Evolutionary conservation across 352 stramenopile species (phyloP), one percentile per base, ranked within the genome.

Genomic region (Globisporangium mamillatum): DNA sequence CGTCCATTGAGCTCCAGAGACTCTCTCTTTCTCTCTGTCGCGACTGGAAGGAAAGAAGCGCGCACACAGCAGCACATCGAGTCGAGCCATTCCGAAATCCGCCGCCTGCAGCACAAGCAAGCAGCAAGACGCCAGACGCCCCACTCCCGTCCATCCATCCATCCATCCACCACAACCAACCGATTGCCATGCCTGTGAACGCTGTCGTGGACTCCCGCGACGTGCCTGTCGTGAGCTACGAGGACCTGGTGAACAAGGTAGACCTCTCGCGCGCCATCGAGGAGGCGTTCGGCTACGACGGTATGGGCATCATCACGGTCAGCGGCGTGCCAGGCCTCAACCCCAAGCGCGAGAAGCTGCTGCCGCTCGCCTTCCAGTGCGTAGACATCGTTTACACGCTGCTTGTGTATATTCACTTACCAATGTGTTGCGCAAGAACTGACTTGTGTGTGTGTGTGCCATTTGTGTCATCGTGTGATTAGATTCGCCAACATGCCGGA

Each of bases 231-330:
- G 80, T 94, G 38, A 72, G 77, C 54, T 94, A 83, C 64, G 66
- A 79, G 27, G 80, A 88, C 25, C 73, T 94, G 24, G 60, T 78
- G 10, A 63, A 68, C 62, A 79, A 82, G 54, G 71, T 70, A 16
- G 81, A 92, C 62, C 68, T 91, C 18, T 76, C 75, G 10, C 56
- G 70, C 55, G 60, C 77, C 34, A 88, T 94, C 56, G 82, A 94
- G 55, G 75, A 84, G 25, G 93, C 93, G 2, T 98, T 97, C 54
- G 93, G 92, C 60, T 87, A 85, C 67, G 82, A 97, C 66, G 94
- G 93, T 46, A 86, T 98, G 64, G 94, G 93, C 50, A 93, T 98
- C 66, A 69, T 98, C 50, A 89, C 87, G 10, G 90, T 98, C 22
- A 89, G 79, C 52, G 89, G 86, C 67, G 91, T 98, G 22, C 90